Evolutionary conservation across 345 rosid species (phyloP).

Genomic region (Eucalyptus victrix): DNA sequence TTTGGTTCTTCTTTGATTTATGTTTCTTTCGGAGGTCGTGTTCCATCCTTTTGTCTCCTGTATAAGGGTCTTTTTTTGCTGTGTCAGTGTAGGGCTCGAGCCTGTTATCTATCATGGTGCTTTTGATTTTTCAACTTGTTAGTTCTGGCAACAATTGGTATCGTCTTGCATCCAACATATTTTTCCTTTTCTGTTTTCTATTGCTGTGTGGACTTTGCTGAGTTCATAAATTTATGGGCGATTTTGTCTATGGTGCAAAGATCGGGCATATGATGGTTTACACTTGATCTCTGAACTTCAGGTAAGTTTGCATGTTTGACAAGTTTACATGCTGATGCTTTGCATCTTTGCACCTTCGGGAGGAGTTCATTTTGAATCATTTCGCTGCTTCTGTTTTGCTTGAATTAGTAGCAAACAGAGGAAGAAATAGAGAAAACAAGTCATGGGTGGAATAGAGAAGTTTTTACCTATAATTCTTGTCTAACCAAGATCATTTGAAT

Average conservation of each 20-base stretch:
- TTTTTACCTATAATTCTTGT: not conserved
- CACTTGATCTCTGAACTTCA: constrained; percentile 7
- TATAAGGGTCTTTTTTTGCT: not conserved
- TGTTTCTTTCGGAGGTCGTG: not conserved
- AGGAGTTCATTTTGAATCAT: not conserved
- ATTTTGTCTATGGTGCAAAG: not conserved
- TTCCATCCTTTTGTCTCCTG: not conserved
- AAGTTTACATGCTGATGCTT: not conserved
- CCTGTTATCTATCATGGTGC: not conserved
- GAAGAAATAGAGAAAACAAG: not conserved
- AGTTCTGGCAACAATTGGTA: not conserved
- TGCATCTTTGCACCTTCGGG: not conserved
- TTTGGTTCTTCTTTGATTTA: not conserved
- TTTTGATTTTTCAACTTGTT: not conserved
- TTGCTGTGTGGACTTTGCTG: not conserved
- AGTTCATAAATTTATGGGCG: not conserved
- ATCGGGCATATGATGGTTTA: not conserved
- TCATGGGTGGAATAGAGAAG: not conserved
- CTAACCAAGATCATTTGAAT: not conserved
- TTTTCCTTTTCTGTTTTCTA: not conserved
- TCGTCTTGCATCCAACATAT: not conserved
- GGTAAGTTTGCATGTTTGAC: constrained; percentile 3
- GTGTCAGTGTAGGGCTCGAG: not conserved
- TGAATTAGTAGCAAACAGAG: not conserved
- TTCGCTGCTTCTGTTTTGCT: not conserved